Conservation (phyloP, 345 rosid genomes). For the Ailanthus altissimus region DNA sequence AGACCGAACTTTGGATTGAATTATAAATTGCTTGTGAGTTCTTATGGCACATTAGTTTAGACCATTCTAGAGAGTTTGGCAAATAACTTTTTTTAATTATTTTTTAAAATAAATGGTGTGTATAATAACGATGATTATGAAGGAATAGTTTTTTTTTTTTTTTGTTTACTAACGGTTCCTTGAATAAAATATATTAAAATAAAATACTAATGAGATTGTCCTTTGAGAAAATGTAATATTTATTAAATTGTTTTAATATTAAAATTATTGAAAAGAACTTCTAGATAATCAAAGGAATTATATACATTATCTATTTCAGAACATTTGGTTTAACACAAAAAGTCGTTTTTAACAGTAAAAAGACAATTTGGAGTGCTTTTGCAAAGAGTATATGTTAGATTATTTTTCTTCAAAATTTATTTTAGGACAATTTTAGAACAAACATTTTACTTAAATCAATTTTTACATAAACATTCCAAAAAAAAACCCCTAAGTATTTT, state of each 20-base stretch:
- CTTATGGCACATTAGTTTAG: conserved; percentile 10
- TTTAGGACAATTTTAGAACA: no score
- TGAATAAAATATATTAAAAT: no score
- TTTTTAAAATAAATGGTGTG: neutral
- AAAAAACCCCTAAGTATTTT: no score
- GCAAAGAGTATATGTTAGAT: neutral
- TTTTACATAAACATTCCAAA: no score
- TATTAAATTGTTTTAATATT: no score
- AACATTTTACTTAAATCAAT: no score
- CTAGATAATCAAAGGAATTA: neutral
- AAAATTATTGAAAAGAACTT: no score
- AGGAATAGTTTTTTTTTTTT: neutral
- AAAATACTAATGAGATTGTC: no score
- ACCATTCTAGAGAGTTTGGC: conserved; percentile 10
- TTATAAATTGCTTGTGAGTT: neutral
- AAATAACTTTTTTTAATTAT: neutral
- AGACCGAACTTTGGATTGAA: neutral
- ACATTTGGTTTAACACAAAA: neutral
- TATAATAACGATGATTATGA: neutral
- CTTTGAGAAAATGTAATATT: no score
- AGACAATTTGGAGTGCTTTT: neutral
- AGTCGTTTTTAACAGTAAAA: neutral
- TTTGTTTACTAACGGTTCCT: neutral
- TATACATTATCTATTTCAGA: neutral
- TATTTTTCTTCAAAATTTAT: neutral